Base-by-base conservation (phyloP, 352 stramenopile genomes). In the Elongisporangium anandrum region DNA sequence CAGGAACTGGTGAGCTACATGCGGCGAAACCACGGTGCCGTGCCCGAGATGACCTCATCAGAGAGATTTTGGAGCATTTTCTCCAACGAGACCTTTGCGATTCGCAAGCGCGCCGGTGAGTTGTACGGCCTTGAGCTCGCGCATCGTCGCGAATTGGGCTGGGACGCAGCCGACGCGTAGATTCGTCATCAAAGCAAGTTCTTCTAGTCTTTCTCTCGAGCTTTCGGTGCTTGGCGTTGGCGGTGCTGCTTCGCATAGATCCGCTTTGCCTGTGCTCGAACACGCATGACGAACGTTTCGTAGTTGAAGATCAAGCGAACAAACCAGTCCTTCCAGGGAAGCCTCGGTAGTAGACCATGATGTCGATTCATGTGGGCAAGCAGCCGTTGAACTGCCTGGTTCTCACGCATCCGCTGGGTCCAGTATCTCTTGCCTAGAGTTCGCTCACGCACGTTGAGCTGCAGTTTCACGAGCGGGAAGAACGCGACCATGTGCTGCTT, bases 1-100 rank as follows among this genome's bases (percentile, higher is more conserved):
- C 70, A 85, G 26, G 66, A 79, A 3, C 50, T 88, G 0, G 60
- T 88, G 51, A 81, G 66, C 29, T 73, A 85, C 53, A 90, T 90
- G 77, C 74, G 78, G 34, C 74, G 68, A 26, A 75, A 87, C 17
- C 60, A 75, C 12, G 81, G 78, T 0, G 65, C 61, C 13, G 61
- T 86, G 15, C 81, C 81, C 2, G 50, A 74, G 15, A 48, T 88
- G 20, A 73, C 77, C 3, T 52, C 75, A 16, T 47, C 63, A 2
- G 73, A 85, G 59, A 58, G 63, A 22, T 51, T 85, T n/a, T 69
- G 49, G 50, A 84, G 65, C 48, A 51, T 90, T 39, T 81, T 90
- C 55, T 80, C 70, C 51, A 58, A 65, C 26, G 69, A 85, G 4
- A 62, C 82, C 2, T 70, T 74, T 5, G 39, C 63, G 1, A 73